Percentiles rank a stretch among this genome's conserved stretches.
These are phyloP conservation scores for Malassezia globosa DNA, from an alignment of 1,284 basidiomycete species.

Conservation along the genomic window DNA sequence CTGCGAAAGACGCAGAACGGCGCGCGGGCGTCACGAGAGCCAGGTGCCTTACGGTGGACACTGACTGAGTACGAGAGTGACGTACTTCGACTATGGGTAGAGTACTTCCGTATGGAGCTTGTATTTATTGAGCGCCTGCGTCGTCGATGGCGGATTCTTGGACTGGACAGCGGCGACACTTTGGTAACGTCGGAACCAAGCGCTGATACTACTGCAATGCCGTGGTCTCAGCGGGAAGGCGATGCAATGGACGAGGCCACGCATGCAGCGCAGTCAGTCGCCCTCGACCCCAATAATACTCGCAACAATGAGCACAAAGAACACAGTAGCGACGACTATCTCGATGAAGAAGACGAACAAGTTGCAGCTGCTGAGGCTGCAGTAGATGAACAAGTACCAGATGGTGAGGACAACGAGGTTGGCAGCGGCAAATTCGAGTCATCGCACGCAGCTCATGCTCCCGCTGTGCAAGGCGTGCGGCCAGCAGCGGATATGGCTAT, in stretches of 20 bases:
- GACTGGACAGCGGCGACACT: conserved; percentile 52
- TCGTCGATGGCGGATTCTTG: conserved; percentile 67
- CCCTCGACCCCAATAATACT: conserved; percentile 13
- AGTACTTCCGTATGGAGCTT: conserved; percentile 73
- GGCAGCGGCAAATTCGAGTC: conserved; percentile 18
- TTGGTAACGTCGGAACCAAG: conserved; percentile 5
- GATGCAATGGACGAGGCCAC: background rate
- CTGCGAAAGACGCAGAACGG: conserved; percentile 3
- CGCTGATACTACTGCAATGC: background rate
- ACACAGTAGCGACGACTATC: too few relatives aligned
- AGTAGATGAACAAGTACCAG: conserved; percentile 11
- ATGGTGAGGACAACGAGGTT: background rate
- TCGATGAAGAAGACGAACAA: conserved; percentile 18
- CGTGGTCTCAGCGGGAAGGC: conserved; percentile 7
- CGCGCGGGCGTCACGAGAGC: conserved; percentile 3
- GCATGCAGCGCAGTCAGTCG: conserved; percentile 11
- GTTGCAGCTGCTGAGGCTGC: conserved; percentile 16
- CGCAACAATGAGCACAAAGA: conserved; percentile 11
- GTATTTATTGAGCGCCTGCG: conserved; percentile 74
- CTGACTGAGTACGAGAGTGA: conserved; percentile 22
- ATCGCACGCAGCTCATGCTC: conserved; percentile 15
- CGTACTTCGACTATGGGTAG: conserved; percentile 37
- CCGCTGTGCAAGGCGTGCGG: background rate
- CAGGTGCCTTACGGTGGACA: conserved; percentile 6
- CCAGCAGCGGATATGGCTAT: conserved; percentile 7